Conservation (phyloP, 2,329 filamentous ascomycete species). For the Botrytis paeoniae region DNA sequence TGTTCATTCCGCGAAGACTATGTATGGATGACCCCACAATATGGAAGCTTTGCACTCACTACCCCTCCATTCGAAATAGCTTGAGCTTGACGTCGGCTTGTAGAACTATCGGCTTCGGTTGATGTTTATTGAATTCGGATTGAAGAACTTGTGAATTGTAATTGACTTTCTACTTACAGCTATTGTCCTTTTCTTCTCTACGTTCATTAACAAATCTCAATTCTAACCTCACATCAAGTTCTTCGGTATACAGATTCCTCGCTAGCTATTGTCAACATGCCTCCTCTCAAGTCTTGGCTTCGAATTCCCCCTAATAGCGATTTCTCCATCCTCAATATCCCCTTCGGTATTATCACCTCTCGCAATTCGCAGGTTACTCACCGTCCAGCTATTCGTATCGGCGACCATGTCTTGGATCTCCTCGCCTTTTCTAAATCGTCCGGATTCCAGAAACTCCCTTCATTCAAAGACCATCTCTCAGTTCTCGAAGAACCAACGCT, state of each 20-base stretch:
- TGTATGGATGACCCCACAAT: not conserved
- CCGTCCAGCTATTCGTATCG: constrained; percentile 65
- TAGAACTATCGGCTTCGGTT: not conserved
- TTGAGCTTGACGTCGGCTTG: constrained; percentile 1
- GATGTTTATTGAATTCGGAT: not conserved
- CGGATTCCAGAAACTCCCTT: constrained; percentile 57
- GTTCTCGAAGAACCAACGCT: constrained; percentile 65
- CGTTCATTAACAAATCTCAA: not conserved
- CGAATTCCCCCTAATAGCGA: constrained; percentile 33
- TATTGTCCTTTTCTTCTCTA: too few relatives aligned
- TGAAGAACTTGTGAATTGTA: not conserved
- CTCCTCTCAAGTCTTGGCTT: constrained; percentile 37
- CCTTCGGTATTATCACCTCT: constrained; percentile 70
- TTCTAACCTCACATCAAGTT: not conserved
- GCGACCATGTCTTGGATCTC: constrained; percentile 64
- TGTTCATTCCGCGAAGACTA: not conserved
- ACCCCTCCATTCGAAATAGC: not conserved
- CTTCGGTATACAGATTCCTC: not conserved
- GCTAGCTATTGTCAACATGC: constrained; percentile 28
- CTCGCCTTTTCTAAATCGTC: constrained; percentile 55
- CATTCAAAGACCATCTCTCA: constrained; percentile 49
- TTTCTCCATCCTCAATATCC: constrained; percentile 73
- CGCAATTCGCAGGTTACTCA: constrained; percentile 43
- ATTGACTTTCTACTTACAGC: not conserved
- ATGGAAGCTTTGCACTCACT: not conserved